Base-by-base conservation (phyloP, 345 rosid genomes). In the Citrus cavaleriei region DNA sequence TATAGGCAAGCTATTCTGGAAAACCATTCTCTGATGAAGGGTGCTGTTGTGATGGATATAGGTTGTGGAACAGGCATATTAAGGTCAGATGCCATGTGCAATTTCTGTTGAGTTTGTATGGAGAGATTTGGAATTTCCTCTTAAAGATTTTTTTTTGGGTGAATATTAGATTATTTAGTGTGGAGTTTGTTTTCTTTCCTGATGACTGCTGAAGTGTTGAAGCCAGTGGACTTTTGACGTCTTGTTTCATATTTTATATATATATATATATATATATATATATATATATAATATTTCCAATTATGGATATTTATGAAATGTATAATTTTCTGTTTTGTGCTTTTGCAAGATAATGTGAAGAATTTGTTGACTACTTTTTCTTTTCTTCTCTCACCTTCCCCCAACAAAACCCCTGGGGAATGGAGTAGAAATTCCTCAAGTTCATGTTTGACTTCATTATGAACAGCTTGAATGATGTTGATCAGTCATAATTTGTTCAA, bases 61-160 rank as follows among this genome's bases (percentile, higher is more conserved):
- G 99, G 99, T 73, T 94, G 97, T 86, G 99, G 99, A 70, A 96
- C 98, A 65, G 99, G 99, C 79, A 86, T 95, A 77, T 78, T 95
- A 79, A 95, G 99, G 99, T 92, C 77, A 67, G 80, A 24, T 25
- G 5, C 66, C 49, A 21, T 38, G 10, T 68, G 46, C 40, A 22
- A 19, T 24, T 46, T 65, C 66, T 24, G 22, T 38, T 73, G 1
- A 38, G 40, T 73, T 38, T 19, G 38, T 25, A 18, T 18, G 21
- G 40, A 76, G 32, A 76, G 21, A 49, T 64, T 30, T 16, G 7
- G 62, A 9, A 21, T 28, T 74, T 64, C 16, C 70, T 62, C 46
- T 27, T 32, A 18, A 16, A 18, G 3, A 64, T 28, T 51, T 34
- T 49, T 49, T 76, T 49, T 42, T 46, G 28, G 65, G 60, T 75